Conservation (phyloP, 2,329 filamentous ascomycete species). For the Harringtonia aguacate region DNA sequence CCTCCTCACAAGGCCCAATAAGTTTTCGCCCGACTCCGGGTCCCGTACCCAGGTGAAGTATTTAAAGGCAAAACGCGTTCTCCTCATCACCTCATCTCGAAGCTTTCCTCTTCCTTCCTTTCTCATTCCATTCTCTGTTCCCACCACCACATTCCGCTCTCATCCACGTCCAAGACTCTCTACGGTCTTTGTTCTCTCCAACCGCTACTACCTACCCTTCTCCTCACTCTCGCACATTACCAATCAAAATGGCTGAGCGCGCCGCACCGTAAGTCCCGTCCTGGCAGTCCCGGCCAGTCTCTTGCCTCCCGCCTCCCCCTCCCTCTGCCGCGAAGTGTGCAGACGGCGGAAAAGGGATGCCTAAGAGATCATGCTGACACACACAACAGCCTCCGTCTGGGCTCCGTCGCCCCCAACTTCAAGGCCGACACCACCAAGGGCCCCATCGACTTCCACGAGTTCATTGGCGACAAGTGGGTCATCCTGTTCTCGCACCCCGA, state of each 20-base stretch:
- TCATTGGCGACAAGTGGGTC: conserved; percentile 68
- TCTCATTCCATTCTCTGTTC: too few species aligned
- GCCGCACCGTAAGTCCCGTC: conserved; percentile 20
- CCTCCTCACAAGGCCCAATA: too few species aligned
- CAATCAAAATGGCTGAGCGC: conserved; percentile 22
- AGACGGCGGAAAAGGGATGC: too few species aligned
- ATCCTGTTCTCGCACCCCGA: conserved; percentile 78
- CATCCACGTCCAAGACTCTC: too few species aligned
- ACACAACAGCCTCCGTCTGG: conserved; percentile 46
- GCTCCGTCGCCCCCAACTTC: conserved; percentile 67
- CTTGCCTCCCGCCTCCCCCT: too few species aligned
- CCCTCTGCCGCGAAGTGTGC: too few species aligned
- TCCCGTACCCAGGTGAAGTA: too few species aligned
- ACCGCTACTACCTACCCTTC: background rate
- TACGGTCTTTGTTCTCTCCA: background rate
- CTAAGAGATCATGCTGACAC: conserved; percentile 3
- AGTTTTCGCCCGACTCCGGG: too few species aligned
- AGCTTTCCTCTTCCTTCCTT: too few species aligned
- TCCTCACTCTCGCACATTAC: background rate
- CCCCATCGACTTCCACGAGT: conserved; percentile 74
- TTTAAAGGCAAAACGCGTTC: background rate
- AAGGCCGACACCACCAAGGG: conserved; percentile 69
- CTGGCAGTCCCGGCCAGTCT: too few species aligned
- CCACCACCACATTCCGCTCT: conserved; percentile 1
- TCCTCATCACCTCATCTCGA: too few species aligned